Base-by-base conservation (phyloP, 805 yeast species). In the Crinitomyces ghanaensis region DNA sequence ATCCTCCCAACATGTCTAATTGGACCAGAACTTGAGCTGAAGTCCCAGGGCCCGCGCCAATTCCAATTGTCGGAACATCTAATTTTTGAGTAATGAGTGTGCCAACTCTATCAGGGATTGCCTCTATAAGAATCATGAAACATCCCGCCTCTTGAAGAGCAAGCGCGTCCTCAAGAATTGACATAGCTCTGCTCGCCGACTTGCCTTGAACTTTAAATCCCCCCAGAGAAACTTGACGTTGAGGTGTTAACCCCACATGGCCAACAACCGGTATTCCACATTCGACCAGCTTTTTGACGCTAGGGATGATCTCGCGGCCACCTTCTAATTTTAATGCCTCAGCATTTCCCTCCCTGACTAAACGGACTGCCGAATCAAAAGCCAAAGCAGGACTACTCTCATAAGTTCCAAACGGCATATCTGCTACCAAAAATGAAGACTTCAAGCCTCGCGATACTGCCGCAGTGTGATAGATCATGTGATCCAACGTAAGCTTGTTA, bases 181-280 rank as follows among this genome's bases (percentile, higher is more conserved):
- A 56, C 4, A 63, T 30, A 0, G 93, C 93, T 21, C 66, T 64
- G 3, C 53, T 51, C 0, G 62, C 57, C 0, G 72, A 61, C 30
- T 60, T 60, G 0, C 94, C 96, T 54, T 88, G 98, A 1, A 82
- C 78, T 55, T 75, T 79, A 57, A 77, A 88, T 1, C 98, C 98
- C 13, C 95, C 86, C 9, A 80, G 51, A 0, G 82, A 52, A 42
- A 82, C 72, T 40, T 74, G 74, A 26, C 82, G 68, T 53, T 91
- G 97, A 2, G 98, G 98, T 3, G 94, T 83, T 20, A 88, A 61
- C 0, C 98, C 98, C 19, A 83, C 72, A 54, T 88, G 98, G 1
- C 93, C 96, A 59, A 83, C 67, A 2, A 85, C 85, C 0, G 96
- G 93, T 6, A 88, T 75, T 1, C 97, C 97, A 12, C 77, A 62